A percentile compares a stretch with the other conserved stretches of the same genome.
Conservation (phyloP, 371 early-diverging fungal genomes). For the Apophysomyces elegans region DNA sequence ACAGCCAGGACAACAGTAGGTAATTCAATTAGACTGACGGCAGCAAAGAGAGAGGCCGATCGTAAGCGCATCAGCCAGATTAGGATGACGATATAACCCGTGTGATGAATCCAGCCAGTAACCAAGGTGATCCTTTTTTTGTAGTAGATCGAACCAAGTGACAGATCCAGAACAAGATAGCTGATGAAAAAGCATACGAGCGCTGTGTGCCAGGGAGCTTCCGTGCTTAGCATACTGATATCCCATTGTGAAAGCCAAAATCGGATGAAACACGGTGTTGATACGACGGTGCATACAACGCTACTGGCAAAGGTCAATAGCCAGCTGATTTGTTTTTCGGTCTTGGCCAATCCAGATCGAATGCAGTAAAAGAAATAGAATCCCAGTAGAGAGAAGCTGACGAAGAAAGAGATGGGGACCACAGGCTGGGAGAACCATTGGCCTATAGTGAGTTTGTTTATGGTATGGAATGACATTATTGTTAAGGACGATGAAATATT, state of each 20-base stretch:
- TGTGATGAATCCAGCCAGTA: constrained; percentile 57
- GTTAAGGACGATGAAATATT: neutral
- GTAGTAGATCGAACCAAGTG: constrained; percentile 47
- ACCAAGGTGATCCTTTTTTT: constrained; percentile 43
- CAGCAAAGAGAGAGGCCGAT: constrained; percentile 31
- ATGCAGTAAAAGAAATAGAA: constrained; percentile 29
- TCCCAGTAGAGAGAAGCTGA: constrained; percentile 18
- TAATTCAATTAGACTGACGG: constrained; percentile 33
- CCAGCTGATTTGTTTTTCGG: constrained; percentile 37
- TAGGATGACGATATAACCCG: constrained; percentile 36
- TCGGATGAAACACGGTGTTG: constrained; percentile 24
- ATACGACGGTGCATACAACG: constrained; percentile 28
- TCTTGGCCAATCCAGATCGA: constrained; percentile 26
- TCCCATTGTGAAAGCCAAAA: constrained; percentile 32
- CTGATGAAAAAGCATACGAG: constrained; percentile 33
- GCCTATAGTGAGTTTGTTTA: constrained; percentile 19
- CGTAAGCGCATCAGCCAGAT: constrained; percentile 23
- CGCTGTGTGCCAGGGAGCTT: constrained; percentile 23
- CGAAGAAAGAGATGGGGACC: constrained; percentile 23
- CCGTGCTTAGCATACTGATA: constrained; percentile 20
- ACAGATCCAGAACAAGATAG: constrained; percentile 46
- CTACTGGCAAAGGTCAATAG: constrained; percentile 37
- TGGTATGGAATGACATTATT: constrained; percentile 1
- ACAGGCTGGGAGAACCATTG: constrained; percentile 31
- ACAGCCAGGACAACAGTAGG: constrained; percentile 38